Evolutionary conservation across 805 yeast genomes (phyloP), one percentile per base, ranked within the genome.

Genomic region (Wickerhamomyces canadensis): DNA sequence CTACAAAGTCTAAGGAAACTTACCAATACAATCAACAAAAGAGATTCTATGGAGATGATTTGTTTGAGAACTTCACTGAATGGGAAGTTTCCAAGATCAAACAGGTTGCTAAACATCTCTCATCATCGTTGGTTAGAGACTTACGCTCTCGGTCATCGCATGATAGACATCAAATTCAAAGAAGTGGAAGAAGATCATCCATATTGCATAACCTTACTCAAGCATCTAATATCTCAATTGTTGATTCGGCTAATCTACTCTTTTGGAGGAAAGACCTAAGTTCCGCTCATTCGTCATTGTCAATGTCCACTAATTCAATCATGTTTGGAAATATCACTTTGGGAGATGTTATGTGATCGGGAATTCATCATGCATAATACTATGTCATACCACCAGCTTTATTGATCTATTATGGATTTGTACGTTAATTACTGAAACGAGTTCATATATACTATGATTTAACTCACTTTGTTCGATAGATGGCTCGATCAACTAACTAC

Each of bases 31-130:
- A 16, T 4, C 23, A 31, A 5, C 13, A 24, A 6, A 51, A 49
- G 31, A 41, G 55, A 29, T 54, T 53, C 31, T 53, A 54, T 33
- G 59, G 58, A 14, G 59, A 54, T 36, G 54, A 52, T 17, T 12
- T 51, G 6, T 39, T 55, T 13, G 31, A 36, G 16, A 44, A 47
- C 4, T 46, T 47, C 26, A 41, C 45, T 6, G 33, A 33, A 4
- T 47, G 52, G 48, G 58, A 55, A 34, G 52, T 48, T 11, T 33
- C 34, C 21, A 41, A 48, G 40, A 48, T 55, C 25, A 51, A 54
- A 27, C 41, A 40, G 21, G 51, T 52, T 4, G 58, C 58, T 2
- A 44, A 41, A 16, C 44, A 47, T 19, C 42, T 54, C 22, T 45
- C 55, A 3, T 36, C 54, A 2, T 49, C 55, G 1, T 42, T 54